These are phyloP conservation scores for Begonia peltatifolia DNA, from an alignment of 306 rosid species.

Conservation along the genomic window DNA sequence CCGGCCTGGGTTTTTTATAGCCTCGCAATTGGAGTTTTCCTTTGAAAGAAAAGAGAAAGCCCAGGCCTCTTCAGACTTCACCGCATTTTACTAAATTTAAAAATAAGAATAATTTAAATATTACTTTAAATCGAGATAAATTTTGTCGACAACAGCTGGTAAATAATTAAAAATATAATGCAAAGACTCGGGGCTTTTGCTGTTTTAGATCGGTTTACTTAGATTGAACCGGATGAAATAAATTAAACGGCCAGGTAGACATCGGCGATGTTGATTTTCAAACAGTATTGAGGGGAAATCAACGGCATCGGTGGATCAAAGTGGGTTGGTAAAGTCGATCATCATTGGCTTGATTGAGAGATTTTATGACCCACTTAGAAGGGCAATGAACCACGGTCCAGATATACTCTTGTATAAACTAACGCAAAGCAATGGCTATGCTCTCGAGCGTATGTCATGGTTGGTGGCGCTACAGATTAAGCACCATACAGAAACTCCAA, in stretches of 20 bases:
- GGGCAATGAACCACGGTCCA: slow-evolving; percentile 16
- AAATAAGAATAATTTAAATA: too few relatives aligned
- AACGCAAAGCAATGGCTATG: slow-evolving; percentile 30
- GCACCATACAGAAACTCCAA: slow-evolving; percentile 39
- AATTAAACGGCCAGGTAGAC: slow-evolving; percentile 18
- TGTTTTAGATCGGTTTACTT: not conserved
- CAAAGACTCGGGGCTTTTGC: not conserved
- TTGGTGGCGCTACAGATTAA: too few relatives aligned
- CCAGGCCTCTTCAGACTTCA: too few relatives aligned
- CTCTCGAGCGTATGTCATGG: slow-evolving; percentile 19
- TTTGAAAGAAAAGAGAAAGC: too few relatives aligned
- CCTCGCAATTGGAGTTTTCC: too few relatives aligned
- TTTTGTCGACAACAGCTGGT: too few relatives aligned
- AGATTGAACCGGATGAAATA: not conserved
- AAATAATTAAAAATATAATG: too few relatives aligned
- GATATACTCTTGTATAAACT: slow-evolving; percentile 24
- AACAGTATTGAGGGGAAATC: slow-evolving; percentile 26
- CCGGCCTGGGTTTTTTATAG: too few relatives aligned
- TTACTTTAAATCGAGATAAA: too few relatives aligned
- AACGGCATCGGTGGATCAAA: slow-evolving; percentile 39
- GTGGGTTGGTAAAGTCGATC: slow-evolving; percentile 39
- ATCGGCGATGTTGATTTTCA: slow-evolving; percentile 17
- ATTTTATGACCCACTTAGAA: slow-evolving; percentile 38
- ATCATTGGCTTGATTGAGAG: slow-evolving; percentile 34
- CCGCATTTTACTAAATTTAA: too few relatives aligned